Evolutionary conservation across 768 basidiomycete species (phyloP).

Genomic region (Macrolepiota dolichaula): DNA sequence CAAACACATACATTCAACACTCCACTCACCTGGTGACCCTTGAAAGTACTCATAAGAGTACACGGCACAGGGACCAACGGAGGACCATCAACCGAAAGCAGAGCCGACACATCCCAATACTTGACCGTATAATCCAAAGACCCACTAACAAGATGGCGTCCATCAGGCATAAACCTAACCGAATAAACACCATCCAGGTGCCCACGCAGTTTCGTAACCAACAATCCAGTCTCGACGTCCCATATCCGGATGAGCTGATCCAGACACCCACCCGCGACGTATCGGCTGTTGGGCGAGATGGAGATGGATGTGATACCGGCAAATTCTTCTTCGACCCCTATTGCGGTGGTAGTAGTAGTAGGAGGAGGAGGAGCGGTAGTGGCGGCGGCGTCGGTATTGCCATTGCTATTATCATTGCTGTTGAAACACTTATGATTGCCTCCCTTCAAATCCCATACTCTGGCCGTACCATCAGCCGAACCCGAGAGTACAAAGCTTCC

Average conservation of each 20-base stretch:
- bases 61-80: neutral
- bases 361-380: no score
- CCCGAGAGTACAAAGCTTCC: conserved; percentile 87
- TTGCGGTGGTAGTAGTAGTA: no score
- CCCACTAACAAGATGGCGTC: conserved; percentile 86
- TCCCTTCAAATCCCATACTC: conserved; percentile 44
- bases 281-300: conserved; percentile 69
- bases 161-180: conserved; percentile 91
- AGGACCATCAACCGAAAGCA: conserved; percentile 27
- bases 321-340: no score
- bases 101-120: conserved; percentile 76
- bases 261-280: conserved; percentile 65
- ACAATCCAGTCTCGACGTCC: conserved; percentile 62
- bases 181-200: conserved; percentile 87
- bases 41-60: conserved; percentile 10
- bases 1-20: neutral
- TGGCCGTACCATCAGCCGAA: conserved; percentile 63
- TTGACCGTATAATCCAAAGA: conserved; percentile 88
- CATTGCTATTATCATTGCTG: no score
- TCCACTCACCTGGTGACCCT: conserved; percentile 84
- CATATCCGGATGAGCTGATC: conserved; percentile 81
- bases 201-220: conserved; percentile 75
- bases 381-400: no score
- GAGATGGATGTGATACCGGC: conserved; percentile 79
- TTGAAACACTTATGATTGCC: conserved; percentile 40